Conservation (phyloP, 202 grass and related monocot genomes). For the Saccharum hybrid region DNA sequence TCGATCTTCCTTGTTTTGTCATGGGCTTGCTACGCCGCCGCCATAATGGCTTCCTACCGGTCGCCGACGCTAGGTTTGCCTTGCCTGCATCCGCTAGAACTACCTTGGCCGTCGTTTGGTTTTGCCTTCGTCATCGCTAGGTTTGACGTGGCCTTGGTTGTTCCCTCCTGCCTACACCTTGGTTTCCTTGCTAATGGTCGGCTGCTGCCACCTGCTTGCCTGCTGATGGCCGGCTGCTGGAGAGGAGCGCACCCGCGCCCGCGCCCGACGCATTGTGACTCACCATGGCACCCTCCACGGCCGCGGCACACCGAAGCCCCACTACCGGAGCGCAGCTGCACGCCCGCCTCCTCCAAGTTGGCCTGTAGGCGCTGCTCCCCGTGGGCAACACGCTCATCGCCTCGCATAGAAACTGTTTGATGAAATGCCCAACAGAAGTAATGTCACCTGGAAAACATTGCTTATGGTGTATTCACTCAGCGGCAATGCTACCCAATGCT, state of each 20-base stretch:
- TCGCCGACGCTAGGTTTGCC: no score
- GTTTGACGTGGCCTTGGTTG: no score
- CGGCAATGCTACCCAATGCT: slow-evolving; percentile 53
- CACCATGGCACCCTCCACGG: slow-evolving; percentile 64
- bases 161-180: no score
- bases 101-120: no score
- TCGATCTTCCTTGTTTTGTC: no score
- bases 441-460: slow-evolving; percentile 59
- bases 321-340: slow-evolving; percentile 65
- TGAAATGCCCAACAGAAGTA: slow-evolving; percentile 63
- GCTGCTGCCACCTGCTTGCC: no score
- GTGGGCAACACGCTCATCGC: slow-evolving; percentile 71
- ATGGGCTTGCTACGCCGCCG: no score
- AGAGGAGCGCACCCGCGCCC: slow-evolving; percentile 10
- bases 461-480: slow-evolving; percentile 61
- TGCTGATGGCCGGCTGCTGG: no score
- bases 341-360: slow-evolving; percentile 64
- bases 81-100: no score
- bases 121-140: no score
- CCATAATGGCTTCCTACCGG: no score
- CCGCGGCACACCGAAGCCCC: slow-evolving; percentile 35
- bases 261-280: slow-evolving; percentile 62
- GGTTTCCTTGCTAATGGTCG: no score
- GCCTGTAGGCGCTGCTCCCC: slow-evolving; percentile 54
- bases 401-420: slow-evolving; percentile 65